Conservation (phyloP, 306 rosid genomes). For the Parietaria judaica region DNA sequence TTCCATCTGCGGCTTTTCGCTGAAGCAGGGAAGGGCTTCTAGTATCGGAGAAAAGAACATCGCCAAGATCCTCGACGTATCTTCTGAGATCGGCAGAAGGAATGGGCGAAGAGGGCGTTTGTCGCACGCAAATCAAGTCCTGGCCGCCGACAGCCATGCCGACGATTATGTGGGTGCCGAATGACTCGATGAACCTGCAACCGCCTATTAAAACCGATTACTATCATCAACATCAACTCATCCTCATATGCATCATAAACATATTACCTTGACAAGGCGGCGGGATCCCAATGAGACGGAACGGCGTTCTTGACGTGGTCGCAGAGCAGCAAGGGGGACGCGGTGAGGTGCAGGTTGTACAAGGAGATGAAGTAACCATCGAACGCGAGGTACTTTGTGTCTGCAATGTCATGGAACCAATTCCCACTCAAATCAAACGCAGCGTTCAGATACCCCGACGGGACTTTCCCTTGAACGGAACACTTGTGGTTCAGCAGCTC, state of each 20-base stretch:
- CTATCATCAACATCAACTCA: constrained; percentile 19
- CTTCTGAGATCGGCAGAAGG: constrained; percentile 74
- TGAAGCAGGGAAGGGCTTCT: constrained; percentile 74
- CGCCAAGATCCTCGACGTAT: constrained; percentile 90
- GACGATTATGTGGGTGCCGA: constrained; percentile 81
- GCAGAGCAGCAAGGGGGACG: constrained; percentile 53
- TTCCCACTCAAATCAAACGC: constrained; percentile 74
- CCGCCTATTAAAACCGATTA: constrained; percentile 47
- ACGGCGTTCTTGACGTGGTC: constrained; percentile 77
- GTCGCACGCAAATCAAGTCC: constrained; percentile 77
- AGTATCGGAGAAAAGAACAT: constrained; percentile 69
- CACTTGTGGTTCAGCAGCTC: constrained; percentile 81
- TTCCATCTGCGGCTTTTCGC: constrained; percentile 54
- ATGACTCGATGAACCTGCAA: constrained; percentile 76
- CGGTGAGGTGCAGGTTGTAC: constrained; percentile 66
- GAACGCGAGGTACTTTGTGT: constrained; percentile 68
- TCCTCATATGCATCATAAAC: neutral
- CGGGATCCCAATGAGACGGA: constrained; percentile 95
- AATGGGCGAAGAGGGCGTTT: constrained; percentile 70
- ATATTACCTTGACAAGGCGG: constrained; percentile 66
- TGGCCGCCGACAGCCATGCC: constrained; percentile 98
- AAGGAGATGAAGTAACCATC: constrained; percentile 86
- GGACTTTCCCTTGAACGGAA: constrained; percentile 79
- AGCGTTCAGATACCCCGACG: constrained; percentile 87
- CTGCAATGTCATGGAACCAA: constrained; percentile 83